Evolutionary conservation across 2,329 filamentous ascomycete species (phyloP), one percentile per base, ranked within the genome.

Genomic region (Calonectria leucothoes): DNA sequence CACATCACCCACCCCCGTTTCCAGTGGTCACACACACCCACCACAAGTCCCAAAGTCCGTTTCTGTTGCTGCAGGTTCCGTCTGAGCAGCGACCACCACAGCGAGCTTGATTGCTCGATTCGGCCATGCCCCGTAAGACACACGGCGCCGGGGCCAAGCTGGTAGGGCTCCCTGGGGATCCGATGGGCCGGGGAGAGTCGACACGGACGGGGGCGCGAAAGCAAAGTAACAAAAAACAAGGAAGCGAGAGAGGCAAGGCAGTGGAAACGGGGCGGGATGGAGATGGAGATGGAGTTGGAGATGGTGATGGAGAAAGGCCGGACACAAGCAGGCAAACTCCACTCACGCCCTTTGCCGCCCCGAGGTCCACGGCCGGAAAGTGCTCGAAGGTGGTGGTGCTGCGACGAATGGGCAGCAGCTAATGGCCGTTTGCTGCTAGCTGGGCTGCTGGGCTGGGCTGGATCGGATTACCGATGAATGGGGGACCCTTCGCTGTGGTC

Each of bases 401-500:
- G 55, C 55, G 11, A n/a, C 49, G 31, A 52, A 31, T 52, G 12
- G 20, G 5, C 31, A 8, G 33, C 35, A 37, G 55, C 55, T 39
- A 61, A 39, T 15, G 55, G 33, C 55, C 45, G 42, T 66, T 65
- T 65, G 57, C 15, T 45, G 51, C 51, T 61, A n/a, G n/a, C n/a
- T n/a, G n/a, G n/a, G n/a, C n/a, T 10, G 25, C 61, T 66, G 31
- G 48, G 48, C 48, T 55, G 35, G 29, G 52, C 39, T 69, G 52
- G 48, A 69, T 69, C 66, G 66, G 66, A 69, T 69, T 61, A 61
- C 66, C 66, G 52, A 69, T 69, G 66, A n/a, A n/a, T 31, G n/a
- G 52, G 51, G 51, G 33, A 45, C 42, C 52, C 20, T 57, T 20
- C 11, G 45, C 49, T 52, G 25, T n/a, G 48, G 48, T 23, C 52